These are phyloP conservation scores for Silene conica DNA, from an alignment of 148 eudicot species.

Conservation along the genomic window DNA sequence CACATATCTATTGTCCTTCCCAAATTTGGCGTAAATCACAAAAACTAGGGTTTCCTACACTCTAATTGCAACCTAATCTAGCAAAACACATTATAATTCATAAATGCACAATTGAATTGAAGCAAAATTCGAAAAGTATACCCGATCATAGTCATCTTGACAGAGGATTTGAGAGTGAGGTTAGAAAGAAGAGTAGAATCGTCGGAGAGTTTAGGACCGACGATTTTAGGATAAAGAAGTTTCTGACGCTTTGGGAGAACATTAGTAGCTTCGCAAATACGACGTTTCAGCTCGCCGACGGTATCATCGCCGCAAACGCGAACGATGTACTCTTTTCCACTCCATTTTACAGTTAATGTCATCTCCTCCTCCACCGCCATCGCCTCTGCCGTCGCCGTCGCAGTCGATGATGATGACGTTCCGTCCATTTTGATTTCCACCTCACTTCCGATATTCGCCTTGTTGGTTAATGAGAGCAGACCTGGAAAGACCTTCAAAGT, in stretches of 20 bases:
- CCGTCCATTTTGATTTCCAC: neutral
- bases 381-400: conserved; percentile 21
- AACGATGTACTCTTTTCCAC: conserved; percentile 82
- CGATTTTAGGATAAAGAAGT: conserved; percentile 81
- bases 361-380: conserved; percentile 65
- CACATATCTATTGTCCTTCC: neutral
- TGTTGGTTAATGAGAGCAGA: too few relatives aligned
- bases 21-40: neutral
- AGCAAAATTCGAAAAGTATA: conserved; percentile 10
- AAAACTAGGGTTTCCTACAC: neutral
- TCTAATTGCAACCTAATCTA: neutral
- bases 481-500: too few relatives aligned
- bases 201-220: conserved; percentile 65
- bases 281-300: conserved; percentile 80
- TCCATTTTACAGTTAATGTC: conserved; percentile 92
- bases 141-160: conserved; percentile 98
- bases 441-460: neutral
- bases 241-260: conserved; percentile 95
- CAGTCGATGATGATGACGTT: conserved; percentile 27
- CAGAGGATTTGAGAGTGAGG: conserved; percentile 72
- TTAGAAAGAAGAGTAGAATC: conserved; percentile 66
- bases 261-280: conserved; percentile 71
- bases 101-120: neutral
- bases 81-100: neutral
- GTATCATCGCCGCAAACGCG: conserved; percentile 90